phyloP scores from a whole-genome alignment of 2,329 filamentous ascomycete species.

The Westerdykella sp. region DNA sequence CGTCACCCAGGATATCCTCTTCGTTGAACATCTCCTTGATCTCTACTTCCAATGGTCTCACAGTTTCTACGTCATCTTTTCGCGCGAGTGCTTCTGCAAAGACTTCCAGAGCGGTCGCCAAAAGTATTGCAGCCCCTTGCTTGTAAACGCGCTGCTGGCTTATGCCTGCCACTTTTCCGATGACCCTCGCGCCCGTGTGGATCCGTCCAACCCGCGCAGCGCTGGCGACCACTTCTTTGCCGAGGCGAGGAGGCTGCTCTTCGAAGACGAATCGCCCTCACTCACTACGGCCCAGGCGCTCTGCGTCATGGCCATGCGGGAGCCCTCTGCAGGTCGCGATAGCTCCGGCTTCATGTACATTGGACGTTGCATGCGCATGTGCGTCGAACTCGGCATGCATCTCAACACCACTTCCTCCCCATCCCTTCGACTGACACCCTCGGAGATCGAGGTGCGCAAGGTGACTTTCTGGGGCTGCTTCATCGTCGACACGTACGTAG shows the following conservation, averaged over 20 bases:
- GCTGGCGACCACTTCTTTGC: constrained; percentile 71
- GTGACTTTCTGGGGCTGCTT: constrained; percentile 51
- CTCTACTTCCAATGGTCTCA: constrained; percentile 69
- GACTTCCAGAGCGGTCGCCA: constrained; percentile 57
- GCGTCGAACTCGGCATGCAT: constrained; percentile 66
- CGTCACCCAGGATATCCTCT: constrained; percentile 51
- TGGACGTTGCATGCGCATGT: constrained; percentile 65
- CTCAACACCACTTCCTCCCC: constrained; percentile 36
- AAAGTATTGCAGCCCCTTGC: constrained; percentile 61
- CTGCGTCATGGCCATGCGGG: constrained; percentile 68
- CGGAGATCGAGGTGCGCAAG: constrained; percentile 45
- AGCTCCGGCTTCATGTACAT: constrained; percentile 68
- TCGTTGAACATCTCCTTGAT: constrained; percentile 58
- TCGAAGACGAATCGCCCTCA: constrained; percentile 52
- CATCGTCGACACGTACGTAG: constrained; percentile 43
- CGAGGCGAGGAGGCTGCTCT: constrained; percentile 58
- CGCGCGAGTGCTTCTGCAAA: constrained; percentile 62
- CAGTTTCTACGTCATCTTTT: constrained; percentile 66
- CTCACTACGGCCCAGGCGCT: constrained; percentile 69
- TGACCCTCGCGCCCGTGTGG: constrained; percentile 56
- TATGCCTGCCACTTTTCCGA: constrained; percentile 64
- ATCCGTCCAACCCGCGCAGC: constrained; percentile 56
- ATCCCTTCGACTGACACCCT: constrained; percentile 27
- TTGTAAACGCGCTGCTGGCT: constrained; percentile 61
- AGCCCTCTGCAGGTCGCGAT: constrained; percentile 66